A percentile compares a stretch with the other conserved stretches of the same genome.
Conservation (phyloP, 202 grass and related monocot species). For the Schoenoplectus tabernaemontani region DNA sequence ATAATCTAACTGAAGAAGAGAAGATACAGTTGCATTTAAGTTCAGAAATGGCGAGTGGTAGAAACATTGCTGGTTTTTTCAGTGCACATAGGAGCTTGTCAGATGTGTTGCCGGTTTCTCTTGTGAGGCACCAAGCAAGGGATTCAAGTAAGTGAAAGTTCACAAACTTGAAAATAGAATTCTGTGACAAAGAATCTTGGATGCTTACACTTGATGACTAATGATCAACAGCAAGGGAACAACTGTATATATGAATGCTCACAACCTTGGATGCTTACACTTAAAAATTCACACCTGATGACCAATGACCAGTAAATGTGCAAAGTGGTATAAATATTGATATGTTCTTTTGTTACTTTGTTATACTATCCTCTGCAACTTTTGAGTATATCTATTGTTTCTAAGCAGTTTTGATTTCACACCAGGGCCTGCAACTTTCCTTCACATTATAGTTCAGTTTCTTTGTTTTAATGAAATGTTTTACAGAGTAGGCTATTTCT, state of each 20-base stretch:
- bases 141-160: conserved; percentile 63
- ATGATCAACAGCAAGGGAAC: no score
- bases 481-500: neutral
- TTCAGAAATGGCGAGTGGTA: conserved; percentile 21
- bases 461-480: neutral
- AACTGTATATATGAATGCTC: no score
- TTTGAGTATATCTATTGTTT: neutral
- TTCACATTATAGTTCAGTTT: neutral
- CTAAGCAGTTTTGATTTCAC: neutral
- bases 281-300: neutral
- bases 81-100: conserved; percentile 26
- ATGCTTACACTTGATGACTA: no score
- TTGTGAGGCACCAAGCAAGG: conserved; percentile 32
- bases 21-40: conserved; percentile 36
- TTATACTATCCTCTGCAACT: neutral
- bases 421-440: neutral
- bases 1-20: conserved; percentile 33
- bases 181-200: neutral
- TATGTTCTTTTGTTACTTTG: neutral
- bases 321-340: neutral
- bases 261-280: no score
- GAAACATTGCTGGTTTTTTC: conserved; percentile 24
- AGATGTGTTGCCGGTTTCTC: conserved; percentile 33
- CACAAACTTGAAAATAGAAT: neutral
- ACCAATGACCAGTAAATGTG: neutral